Evolutionary conservation across 2,329 filamentous ascomycete species (phyloP).

Genomic region (Phaeosphaeriaceae sp.): DNA sequence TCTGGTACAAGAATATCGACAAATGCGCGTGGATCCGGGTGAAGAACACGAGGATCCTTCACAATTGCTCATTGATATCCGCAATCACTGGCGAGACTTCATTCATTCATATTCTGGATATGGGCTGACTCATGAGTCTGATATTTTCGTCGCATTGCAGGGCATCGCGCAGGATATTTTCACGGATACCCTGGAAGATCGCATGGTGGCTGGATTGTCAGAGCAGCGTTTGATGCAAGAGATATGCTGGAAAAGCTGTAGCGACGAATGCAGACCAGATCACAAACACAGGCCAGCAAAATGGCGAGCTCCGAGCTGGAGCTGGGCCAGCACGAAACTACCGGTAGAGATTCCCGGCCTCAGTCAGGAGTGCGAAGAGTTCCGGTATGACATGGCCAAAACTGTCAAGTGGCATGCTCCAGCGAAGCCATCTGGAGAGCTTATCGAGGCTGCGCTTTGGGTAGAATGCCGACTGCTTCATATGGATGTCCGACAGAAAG

Average conservation of each 20-base stretch:
- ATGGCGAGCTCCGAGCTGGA: neutral
- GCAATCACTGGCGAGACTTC: neutral
- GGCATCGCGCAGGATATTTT: constrained; percentile 3
- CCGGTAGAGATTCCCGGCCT: neutral
- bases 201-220: neutral
- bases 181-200: neutral
- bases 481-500: neutral
- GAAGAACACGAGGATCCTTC: neutral
- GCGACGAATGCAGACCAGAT: neutral
- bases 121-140: neutral
- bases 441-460: neutral
- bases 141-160: constrained; percentile 1
- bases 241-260: neutral
- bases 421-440: neutral
- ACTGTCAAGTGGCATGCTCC: neutral
- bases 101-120: neutral
- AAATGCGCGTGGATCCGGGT: neutral
- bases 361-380: neutral
- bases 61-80: neutral
- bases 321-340: neutral
- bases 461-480: neutral
- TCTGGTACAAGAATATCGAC: neutral
- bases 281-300: neutral
- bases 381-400: neutral
- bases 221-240: neutral